Conservation (phyloP, 225 moss, liverwort and hornwort species). For the Physcomitrellopsis africana region DNA sequence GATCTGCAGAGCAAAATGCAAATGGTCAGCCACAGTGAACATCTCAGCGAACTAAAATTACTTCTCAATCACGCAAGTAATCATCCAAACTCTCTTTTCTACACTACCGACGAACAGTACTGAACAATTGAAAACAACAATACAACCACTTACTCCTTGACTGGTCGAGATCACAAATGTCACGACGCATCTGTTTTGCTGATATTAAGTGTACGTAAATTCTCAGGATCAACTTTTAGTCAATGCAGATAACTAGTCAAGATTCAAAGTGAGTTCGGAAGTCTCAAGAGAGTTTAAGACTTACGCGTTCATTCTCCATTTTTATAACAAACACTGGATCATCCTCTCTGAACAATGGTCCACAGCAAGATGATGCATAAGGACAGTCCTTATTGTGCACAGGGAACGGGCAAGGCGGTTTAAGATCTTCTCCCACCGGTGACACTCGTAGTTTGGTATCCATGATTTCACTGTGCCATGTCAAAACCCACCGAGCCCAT, state of each 20-base stretch:
- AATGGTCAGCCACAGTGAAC: background rate
- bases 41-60: background rate
- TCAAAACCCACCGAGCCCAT: constrained; percentile 97
- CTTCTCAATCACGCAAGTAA: background rate
- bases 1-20: constrained; percentile 61
- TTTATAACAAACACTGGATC: constrained; percentile 88
- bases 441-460: constrained; percentile 86
- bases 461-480: constrained; percentile 92
- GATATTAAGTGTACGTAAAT: background rate
- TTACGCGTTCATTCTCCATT: constrained; percentile 84
- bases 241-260: background rate
- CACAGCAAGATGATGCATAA: constrained; percentile 56
- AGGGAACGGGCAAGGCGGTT: constrained; percentile 89
- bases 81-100: background rate
- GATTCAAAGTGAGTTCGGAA: background rate
- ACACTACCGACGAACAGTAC: background rate
- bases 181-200: background rate
- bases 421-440: constrained; percentile 63
- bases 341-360: constrained; percentile 56
- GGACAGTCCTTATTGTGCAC: constrained; percentile 73
- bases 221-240: background rate
- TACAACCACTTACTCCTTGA: background rate
- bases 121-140: background rate
- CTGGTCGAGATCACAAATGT: background rate
- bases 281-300: constrained; percentile 1